phyloP scores from a whole-genome alignment of 495 filamentous ascomycete species.

The Aspergillus indologenus region DNA sequence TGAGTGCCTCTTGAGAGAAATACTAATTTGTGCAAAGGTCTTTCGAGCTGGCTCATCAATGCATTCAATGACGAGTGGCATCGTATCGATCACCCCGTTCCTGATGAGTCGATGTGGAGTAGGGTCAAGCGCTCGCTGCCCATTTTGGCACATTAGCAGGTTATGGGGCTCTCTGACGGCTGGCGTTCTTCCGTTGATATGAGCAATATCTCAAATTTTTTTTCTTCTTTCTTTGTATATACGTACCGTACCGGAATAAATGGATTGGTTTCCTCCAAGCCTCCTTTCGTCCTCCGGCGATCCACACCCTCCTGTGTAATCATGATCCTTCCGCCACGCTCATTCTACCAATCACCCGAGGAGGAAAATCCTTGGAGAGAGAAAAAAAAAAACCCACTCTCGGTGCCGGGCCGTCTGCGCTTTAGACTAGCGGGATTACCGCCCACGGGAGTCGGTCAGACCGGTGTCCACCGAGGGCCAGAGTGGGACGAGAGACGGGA shows the following conservation, averaged over 20 bases:
- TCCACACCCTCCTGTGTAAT: too few relatives aligned
- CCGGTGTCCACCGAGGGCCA: neutral
- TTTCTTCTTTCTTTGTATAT: neutral
- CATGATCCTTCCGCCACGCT: too few relatives aligned
- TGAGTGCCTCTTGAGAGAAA: neutral
- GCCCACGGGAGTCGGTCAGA: too few relatives aligned
- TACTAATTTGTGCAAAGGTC: slow-evolving; percentile 52
- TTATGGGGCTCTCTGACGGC: too few relatives aligned
- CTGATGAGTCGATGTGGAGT: slow-evolving; percentile 38
- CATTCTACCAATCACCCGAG: too few relatives aligned
- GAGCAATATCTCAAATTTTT: neutral
- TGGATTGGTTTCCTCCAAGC: too few relatives aligned
- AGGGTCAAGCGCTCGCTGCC: slow-evolving; percentile 24
- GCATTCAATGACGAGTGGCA: slow-evolving; percentile 98
- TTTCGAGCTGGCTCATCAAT: slow-evolving; percentile 91
- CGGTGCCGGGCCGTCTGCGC: neutral
- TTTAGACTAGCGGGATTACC: neutral
- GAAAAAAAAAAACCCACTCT: too few relatives aligned
- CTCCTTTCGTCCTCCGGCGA: neutral
- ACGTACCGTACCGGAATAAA: neutral
- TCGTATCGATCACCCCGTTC: slow-evolving; percentile 65
- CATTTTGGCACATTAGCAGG: slow-evolving; percentile 14
- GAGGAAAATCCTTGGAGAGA: too few relatives aligned
- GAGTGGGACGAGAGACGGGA: neutral
- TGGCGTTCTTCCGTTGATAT: too few relatives aligned